Evolutionary conservation across 2,329 filamentous ascomycete genomes (phyloP).

Genomic region (Penicillium frequentans): DNA sequence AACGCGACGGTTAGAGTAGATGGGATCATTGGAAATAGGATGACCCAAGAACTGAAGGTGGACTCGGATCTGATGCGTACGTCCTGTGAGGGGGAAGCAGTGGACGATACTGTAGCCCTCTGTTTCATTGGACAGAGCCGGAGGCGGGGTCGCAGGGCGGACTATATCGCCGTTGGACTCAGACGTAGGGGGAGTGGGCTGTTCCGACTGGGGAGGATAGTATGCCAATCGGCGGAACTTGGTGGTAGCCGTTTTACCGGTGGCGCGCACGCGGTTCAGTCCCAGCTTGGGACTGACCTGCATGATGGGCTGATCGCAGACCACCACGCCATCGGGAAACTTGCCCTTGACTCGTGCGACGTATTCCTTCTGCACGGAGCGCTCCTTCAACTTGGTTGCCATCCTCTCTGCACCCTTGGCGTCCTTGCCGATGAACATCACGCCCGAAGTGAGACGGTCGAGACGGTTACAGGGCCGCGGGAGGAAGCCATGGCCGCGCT

Average conservation of each 20-base stretch:
- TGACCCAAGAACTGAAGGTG: slow-evolving; percentile 93
- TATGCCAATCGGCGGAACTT: slow-evolving; percentile 93
- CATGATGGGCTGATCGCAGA: slow-evolving; percentile 91
- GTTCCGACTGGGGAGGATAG: slow-evolving; percentile 58
- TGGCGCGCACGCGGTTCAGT: slow-evolving; percentile 89
- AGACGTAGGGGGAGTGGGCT: not conserved
- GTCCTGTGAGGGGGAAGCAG: slow-evolving; percentile 87
- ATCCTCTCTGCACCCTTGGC: slow-evolving; percentile 75
- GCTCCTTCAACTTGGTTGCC: slow-evolving; percentile 70
- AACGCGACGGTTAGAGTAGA: slow-evolving; percentile 91
- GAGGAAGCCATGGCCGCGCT: slow-evolving; percentile 60
- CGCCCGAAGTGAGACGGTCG: slow-evolving; percentile 87
- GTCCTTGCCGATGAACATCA: slow-evolving; percentile 97
- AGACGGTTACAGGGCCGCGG: slow-evolving; percentile 84
- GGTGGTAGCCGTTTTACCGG: slow-evolving; percentile 84
- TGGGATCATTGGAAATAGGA: slow-evolving; percentile 95
- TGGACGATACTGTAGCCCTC: slow-evolving; percentile 92
- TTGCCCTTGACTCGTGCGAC: slow-evolving; percentile 85
- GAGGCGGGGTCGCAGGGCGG: slow-evolving; percentile 34
- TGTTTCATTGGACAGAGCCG: slow-evolving; percentile 42
- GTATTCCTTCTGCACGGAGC: slow-evolving; percentile 93
- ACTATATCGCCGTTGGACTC: slow-evolving; percentile 7
- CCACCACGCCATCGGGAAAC: slow-evolving; percentile 86
- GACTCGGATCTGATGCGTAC: slow-evolving; percentile 92
- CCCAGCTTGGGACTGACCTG: slow-evolving; percentile 94